Evolutionary conservation across 129 eudicot genomes (phyloP), one percentile per base, ranked within the genome.

Genomic region (Escallonia herrerae): DNA sequence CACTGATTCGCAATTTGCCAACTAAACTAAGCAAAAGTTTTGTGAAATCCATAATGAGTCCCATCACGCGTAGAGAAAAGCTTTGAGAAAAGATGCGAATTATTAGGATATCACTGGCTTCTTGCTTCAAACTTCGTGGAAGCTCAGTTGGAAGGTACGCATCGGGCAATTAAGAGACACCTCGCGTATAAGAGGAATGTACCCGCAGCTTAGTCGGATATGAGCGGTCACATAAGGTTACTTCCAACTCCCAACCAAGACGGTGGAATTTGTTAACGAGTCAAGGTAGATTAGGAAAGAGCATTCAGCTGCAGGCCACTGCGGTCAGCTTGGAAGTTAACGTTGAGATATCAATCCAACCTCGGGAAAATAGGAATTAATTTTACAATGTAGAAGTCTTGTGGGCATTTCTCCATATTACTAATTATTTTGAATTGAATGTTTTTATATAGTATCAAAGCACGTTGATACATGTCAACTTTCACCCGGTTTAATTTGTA

Each of bases 31-130:
- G 22, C 11, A 48, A 40, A 65, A 72, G 72, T 7, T 65, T 40
- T 47, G 15, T 65, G 45, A 65, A 73, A 50, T 65, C 72, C 50
- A 65, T 65, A 59, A 73, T 65, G 66, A 65, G 54, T 43, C 52
- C 9, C 50, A 45, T 65, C 77, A 73, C 72, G 67, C 73, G 79
- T 37, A 67, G 6, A 60, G 43, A 66, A 73, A 73, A 46, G 48
- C 9, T 49, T 69, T 41, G 12, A 8, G 7, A 39, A 55, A 52
- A 51, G 46, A 11, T 60, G 12, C 6, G 43, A 60, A 60, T 60
- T 50, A 60, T 60, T 60, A 33, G 41, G 8, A 59, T 39, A 59
- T 40, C 4, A 60, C 63, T 60, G 65, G 12, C 42, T 15, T 22
- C 42, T 22, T 15, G 8, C 11, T 60, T 11, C 5, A 14, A 8